phyloP scores from a whole-genome alignment of 225 moss, liverwort and hornwort genomes.

The Physcomitrium patens region DNA sequence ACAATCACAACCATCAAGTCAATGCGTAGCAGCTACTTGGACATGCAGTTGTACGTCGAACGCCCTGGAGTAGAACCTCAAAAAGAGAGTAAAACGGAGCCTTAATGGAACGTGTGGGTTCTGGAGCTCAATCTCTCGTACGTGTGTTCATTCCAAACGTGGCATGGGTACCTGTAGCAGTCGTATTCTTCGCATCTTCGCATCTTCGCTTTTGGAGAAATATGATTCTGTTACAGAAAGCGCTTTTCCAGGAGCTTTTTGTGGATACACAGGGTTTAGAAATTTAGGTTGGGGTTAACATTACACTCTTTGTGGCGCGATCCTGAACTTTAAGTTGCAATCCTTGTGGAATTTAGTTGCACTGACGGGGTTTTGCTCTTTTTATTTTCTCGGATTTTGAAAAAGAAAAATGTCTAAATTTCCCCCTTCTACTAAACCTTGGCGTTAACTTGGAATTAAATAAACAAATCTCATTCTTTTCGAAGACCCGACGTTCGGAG shows the following conservation, averaged over 20 bases:
- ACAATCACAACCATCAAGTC: slow-evolving; percentile 80
- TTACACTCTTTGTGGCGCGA: no score
- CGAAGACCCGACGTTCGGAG: no score
- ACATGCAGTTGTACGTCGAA: slow-evolving; percentile 80
- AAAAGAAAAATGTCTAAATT: no score
- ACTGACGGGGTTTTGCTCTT: no score
- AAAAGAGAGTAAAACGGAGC: slow-evolving; percentile 5
- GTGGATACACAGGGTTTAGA: not conserved
- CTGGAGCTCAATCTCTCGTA: not conserved
- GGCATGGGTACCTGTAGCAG: slow-evolving; percentile 1
- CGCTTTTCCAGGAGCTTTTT: not conserved
- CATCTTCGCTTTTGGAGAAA: slow-evolving; percentile 19
- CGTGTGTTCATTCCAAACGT: slow-evolving; percentile 16
- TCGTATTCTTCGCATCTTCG: slow-evolving; percentile 21
- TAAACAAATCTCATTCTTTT: no score
- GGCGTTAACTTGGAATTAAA: no score
- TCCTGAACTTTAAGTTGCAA: no score
- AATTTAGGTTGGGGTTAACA: no score
- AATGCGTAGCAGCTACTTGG: slow-evolving; percentile 61
- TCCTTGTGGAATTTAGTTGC: no score
- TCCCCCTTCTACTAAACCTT: no score
- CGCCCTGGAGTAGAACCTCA: slow-evolving; percentile 40
- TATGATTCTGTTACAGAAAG: not conserved
- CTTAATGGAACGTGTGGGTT: not conserved
- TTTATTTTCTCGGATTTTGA: no score